A percentile compares a stretch with the other conserved stretches of the same genome.
Evolutionary conservation across 495 filamentous ascomycete genomes (phyloP).

Genomic region (Neurospora sp.): DNA sequence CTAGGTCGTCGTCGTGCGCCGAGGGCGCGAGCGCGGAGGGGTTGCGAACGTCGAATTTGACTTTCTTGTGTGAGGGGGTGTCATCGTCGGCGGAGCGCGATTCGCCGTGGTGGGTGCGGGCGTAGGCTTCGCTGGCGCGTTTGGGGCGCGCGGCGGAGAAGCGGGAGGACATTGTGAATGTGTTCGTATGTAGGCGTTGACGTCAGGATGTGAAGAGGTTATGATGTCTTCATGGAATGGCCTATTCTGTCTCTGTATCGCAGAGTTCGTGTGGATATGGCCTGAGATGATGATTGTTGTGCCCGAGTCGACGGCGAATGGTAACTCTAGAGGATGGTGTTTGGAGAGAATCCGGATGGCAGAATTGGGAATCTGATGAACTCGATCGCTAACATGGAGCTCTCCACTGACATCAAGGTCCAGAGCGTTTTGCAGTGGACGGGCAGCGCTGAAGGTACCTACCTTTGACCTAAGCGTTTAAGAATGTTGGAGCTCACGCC

Average conservation of each 20-base stretch:
- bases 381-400: not conserved
- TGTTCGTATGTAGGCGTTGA: not conserved
- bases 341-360: not conserved
- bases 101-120: conserved; percentile 56
- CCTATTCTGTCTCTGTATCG: not conserved
- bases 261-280: not conserved
- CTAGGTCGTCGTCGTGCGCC: conserved; percentile 54
- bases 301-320: not conserved
- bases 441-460: not conserved
- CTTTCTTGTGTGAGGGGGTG: conserved; percentile 53
- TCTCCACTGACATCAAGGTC: not conserved
- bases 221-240: not conserved
- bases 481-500: not conserved
- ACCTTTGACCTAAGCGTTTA: not conserved
- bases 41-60: conserved; percentile 90
- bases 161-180: conserved; percentile 46
- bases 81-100: conserved; percentile 31
- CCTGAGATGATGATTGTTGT: not conserved
- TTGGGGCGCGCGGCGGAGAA: conserved; percentile 65
- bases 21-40: conserved; percentile 76
- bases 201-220: not conserved
- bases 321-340: not conserved
- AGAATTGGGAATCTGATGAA: not conserved
- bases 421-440: not conserved
- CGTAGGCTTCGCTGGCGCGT: conserved; percentile 67